Conservation (phyloP, 2,329 filamentous ascomycete genomes). For the Coniochaeta sp. region DNA sequence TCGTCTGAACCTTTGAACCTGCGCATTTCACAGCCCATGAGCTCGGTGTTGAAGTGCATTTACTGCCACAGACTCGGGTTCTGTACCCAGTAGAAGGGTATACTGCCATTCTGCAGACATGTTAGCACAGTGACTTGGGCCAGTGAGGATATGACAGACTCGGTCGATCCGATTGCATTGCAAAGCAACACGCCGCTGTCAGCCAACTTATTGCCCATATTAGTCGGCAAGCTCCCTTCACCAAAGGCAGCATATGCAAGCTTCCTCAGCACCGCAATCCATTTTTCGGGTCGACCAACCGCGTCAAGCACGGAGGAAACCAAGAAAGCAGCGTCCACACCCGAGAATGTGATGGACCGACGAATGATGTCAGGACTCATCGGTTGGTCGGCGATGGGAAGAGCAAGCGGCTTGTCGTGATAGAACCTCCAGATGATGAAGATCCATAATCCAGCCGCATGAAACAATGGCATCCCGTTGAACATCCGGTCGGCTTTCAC, state of each 20-base stretch:
- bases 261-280: conserved; percentile 22
- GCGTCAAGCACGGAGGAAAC: conserved; percentile 36
- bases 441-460: conserved; percentile 26
- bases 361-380: conserved; percentile 26
- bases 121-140: conserved; percentile 14
- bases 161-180: conserved; percentile 34
- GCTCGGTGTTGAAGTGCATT: conserved; percentile 33
- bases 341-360: conserved; percentile 20
- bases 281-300: conserved; percentile 25
- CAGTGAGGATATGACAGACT: conserved; percentile 31
- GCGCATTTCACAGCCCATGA: conserved; percentile 34
- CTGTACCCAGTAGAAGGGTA: conserved; percentile 23
- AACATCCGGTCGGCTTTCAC: neutral
- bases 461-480: conserved; percentile 29
- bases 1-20: conserved; percentile 19
- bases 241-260: conserved; percentile 27
- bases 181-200: conserved; percentile 23
- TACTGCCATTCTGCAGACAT: conserved; percentile 27
- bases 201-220: conserved; percentile 29
- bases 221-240: conserved; percentile 31
- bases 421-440: conserved; percentile 20
- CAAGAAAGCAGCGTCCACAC: conserved; percentile 20
- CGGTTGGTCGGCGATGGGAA: conserved; percentile 25
- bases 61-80: conserved; percentile 32
- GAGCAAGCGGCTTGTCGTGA: conserved; percentile 18